Conservation (phyloP, 1,139 yeast genomes). For the Lodderomyces parapsilosis region DNA sequence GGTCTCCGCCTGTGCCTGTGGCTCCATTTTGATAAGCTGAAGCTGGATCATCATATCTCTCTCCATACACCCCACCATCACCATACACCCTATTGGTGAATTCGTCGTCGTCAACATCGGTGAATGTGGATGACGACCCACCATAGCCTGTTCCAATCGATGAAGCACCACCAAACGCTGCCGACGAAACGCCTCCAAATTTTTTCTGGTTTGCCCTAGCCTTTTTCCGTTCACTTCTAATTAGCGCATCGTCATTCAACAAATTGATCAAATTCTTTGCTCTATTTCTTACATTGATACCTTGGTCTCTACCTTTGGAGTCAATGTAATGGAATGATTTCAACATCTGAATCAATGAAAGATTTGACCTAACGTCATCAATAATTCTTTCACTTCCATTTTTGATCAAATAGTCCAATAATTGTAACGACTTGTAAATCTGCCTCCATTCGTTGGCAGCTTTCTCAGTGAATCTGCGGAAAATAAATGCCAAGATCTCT, state of each 20-base stretch:
- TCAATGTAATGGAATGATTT: constrained; percentile 93
- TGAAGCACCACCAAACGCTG: constrained; percentile 52
- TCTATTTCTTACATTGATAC: constrained; percentile 89
- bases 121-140: constrained; percentile 5
- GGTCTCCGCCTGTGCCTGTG: constrained; percentile 41
- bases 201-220: constrained; percentile 83
- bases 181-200: constrained; percentile 66
- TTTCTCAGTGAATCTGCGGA: constrained; percentile 88
- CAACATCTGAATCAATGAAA: constrained; percentile 81
- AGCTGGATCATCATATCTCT: constrained; percentile 60
- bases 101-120: constrained; percentile 40
- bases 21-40: constrained; percentile 41
- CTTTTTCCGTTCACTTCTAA: constrained; percentile 84
- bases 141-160: constrained; percentile 31
- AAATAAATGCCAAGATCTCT: constrained; percentile 69
- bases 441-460: constrained; percentile 98
- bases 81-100: constrained; percentile 64
- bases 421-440: constrained; percentile 87
- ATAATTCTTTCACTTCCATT: constrained; percentile 94
- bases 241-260: constrained; percentile 71
- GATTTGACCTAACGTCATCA: constrained; percentile 87
- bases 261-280: constrained; percentile 73
- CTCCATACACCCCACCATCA: constrained; percentile 79
- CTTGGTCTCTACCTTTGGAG: constrained; percentile 94
- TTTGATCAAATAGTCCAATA: constrained; percentile 85